phyloP scores from a whole-genome alignment of 805 yeast species.

The Candida namnaoensis region DNA sequence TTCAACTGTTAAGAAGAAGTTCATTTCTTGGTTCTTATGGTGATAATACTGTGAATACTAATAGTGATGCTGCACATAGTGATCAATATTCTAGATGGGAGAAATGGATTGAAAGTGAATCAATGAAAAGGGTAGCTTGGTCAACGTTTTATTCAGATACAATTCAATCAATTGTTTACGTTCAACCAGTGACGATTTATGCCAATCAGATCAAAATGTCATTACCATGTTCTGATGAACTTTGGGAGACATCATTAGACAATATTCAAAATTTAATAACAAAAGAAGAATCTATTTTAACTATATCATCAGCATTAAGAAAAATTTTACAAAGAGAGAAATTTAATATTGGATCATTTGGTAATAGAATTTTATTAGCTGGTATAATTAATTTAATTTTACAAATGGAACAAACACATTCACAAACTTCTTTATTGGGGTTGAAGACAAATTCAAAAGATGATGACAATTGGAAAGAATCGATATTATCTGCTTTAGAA shows the following conservation, averaged over 20 bases:
- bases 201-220: slow-evolving; percentile 1
- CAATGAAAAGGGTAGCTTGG: slow-evolving; percentile 33
- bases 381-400: slow-evolving; percentile 54
- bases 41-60: neutral
- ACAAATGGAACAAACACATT: slow-evolving; percentile 43
- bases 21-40: slow-evolving; percentile 30
- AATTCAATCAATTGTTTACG: slow-evolving; percentile 30
- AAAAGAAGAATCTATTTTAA: neutral
- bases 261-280: too few relatives aligned
- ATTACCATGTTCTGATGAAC: neutral
- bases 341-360: slow-evolving; percentile 33
- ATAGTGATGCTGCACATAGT: too few relatives aligned
- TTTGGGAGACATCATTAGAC: neutral
- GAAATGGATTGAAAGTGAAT: slow-evolving; percentile 34
- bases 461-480: slow-evolving; percentile 44
- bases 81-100: too few relatives aligned
- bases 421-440: neutral
- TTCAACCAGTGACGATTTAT: slow-evolving; percentile 21
- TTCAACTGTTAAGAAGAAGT: slow-evolving; percentile 38
- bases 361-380: slow-evolving; percentile 50
- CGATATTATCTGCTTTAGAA: slow-evolving; percentile 56
- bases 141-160: slow-evolving; percentile 34
- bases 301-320: neutral
- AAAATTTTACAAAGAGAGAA: slow-evolving; percentile 4
- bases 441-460: neutral